These are phyloP conservation scores for Lunasporangiospora selenospora DNA, from an alignment of 192 early-diverging fungal genomes.

Conservation along the genomic window DNA sequence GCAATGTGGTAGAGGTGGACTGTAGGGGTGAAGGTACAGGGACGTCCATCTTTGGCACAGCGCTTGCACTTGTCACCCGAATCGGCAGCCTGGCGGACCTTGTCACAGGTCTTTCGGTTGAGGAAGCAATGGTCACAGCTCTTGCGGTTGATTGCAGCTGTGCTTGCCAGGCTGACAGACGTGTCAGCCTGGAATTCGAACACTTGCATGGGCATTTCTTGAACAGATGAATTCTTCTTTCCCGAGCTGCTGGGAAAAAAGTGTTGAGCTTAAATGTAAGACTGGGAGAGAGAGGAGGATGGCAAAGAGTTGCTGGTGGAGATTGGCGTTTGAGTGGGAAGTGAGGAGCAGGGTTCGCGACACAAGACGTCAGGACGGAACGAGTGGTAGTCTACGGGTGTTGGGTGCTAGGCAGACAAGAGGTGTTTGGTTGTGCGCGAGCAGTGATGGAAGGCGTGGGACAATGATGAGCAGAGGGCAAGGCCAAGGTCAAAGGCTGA, in stretches of 20 bases:
- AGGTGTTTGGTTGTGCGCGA: no score
- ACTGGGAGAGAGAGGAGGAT: background rate
- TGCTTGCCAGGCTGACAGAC: conserved; percentile 35
- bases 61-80: conserved; percentile 42
- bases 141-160: conserved; percentile 46
- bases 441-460: no score
- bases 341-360: no score
- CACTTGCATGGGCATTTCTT: conserved; percentile 39
- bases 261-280: no score
- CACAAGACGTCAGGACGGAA: no score
- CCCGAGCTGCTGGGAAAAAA: background rate
- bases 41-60: conserved; percentile 39
- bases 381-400: background rate
- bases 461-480: no score
- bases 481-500: no score
- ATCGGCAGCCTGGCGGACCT: conserved; percentile 26
- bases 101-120: conserved; percentile 47
- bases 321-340: no score
- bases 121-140: conserved; percentile 46
- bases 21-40: conserved; percentile 42
- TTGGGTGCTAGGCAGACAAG: no score
- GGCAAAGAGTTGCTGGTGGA: background rate
- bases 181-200: conserved; percentile 48
- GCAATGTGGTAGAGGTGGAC: conserved; percentile 48
- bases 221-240: background rate